Base-by-base conservation (phyloP, 1,284 basidiomycete genomes). In the Lignosus rhinocerotis region DNA sequence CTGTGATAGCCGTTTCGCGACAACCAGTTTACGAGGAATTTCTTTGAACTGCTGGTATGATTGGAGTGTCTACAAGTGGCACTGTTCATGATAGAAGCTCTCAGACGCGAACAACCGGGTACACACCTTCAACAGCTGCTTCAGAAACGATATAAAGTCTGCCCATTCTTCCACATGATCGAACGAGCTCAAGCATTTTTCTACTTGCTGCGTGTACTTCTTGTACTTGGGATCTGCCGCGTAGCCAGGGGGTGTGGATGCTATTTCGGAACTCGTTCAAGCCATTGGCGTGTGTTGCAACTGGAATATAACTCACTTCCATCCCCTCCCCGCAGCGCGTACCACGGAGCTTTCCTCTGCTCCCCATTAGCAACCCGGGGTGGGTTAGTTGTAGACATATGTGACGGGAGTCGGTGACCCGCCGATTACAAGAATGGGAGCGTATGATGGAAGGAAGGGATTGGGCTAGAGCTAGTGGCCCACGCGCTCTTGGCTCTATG, bases 161-260 rank as follows among this genome's bases (percentile, higher is more conserved):
- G 97, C 96, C 97, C 97, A 99, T 78, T 99, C 97, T 61, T 96
- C 93, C 61, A 98, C 94, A 70, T 87, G 93, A 72, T 98, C 96
- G 69, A 99, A 99, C 1, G 93, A 90, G 64, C 89, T 91, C 31
- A 99, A 80, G 63, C 92, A 93, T 72, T 91, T 90, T 72, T 99
- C 97, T 53, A 99, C 91, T 67, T 93, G 88, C 53, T 89, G 85
- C 0, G 89, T 82, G 75, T 96, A 98, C 76, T 98, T 98, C 80
- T 93, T 94, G 79, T 90, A 99, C 73, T 96, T 96, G n/a, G 92
- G 88, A 75, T 99, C 96, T 8, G 86, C 83, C 30, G 83, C 80
- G 67, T 85, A 85, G 25, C 76, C 69, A 57, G 84, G 81, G 31
- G 69, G 66, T 25, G 63, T 64, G 4, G 64, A 59, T 12, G 62